Base-by-base conservation (phyloP, 2,329 filamentous ascomycete species). In the Paraconiothyrium brasiliense region DNA sequence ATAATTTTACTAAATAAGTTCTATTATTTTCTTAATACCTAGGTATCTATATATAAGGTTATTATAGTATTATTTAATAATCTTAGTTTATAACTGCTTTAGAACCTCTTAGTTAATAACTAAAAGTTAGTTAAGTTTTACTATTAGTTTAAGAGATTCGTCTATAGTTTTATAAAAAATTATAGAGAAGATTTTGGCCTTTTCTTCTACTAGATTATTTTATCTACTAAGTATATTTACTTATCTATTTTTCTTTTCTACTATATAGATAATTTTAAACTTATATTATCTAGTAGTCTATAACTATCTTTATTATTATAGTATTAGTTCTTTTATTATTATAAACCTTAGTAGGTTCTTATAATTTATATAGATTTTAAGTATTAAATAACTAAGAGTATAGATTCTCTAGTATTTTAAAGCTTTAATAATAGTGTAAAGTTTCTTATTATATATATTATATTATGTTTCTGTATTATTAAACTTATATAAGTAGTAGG, bases 401-500 rank as follows among this genome's bases (percentile, higher is more conserved):
- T 20, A 20, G 20, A 20, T 20, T 1, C 20, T 20, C 20, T 20
- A 20, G 20, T 20, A 20, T 20, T 20, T 20, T 20, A 20, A 20
- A 1, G 20, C 20, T 20, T 20, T 20, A 1, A 20, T 20, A 20
- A 20, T 20, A 1, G 1, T 1, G 20, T 20, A 20, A 1, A 20
- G 20, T 20, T 20, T 1, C 1, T 20, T 60, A 60, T 60, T 56
- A 56, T 60, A 56, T 37, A 60, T 43, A 50, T 60, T 54, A 24
- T 59, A 59, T 46, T 27, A 24, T 49, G 35, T 43, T 55, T 60
- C 35, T 39, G 22, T 7, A 35, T 32, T 60, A 24, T 10, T 47
- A 49, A 56, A 55, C 27, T 60, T 55, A 27, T 20, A 46, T 54
- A 49, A 60, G 32, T 60, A 60, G 41, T 60, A 60, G 20, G 32